Base-by-base conservation (phyloP, 441 rosid species). In the Biscutella auriculata region DNA sequence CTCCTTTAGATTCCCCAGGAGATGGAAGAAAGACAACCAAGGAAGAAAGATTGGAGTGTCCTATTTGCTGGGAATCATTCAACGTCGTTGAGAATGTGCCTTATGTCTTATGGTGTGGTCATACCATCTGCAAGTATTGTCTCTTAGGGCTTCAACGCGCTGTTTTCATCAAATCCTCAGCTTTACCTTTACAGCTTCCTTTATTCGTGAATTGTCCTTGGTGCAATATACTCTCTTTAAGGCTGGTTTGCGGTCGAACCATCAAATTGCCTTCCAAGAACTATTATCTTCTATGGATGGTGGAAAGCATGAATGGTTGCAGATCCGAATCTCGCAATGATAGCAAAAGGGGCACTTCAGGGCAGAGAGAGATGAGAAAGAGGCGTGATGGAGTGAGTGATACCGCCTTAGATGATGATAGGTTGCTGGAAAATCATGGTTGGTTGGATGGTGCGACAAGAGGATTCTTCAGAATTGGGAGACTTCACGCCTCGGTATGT, bases 271-370 rank as follows among this genome's bases (percentile, higher is more conserved):
- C 97, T 5, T 60, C 77, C 35, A 91, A 91, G 74, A 91, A 91
- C 71, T 91, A 69, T 68, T 87, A 80, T 56, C 71, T 87, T n/a
- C 77, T 91, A 4, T 91, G 96, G 96, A 87, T 91, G 95, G 82
- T 91, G 11, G 97, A 91, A 73, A 79, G 80, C 79, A 67, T 73
- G 75, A 85, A 82, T 23, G 84, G 85, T 26, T 83, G 78, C 48
- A 65, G 87, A 66, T 69, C 78, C 8, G 72, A 71, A 52, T 68
- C 83, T 2, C 59, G 61, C 27, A 50, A 59, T 41, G 75, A 64
- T 51, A 70, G 42, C 48, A 49, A 42, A 35, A 35, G 16, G 29
- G 35, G 40, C 12, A 13, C 50, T 35, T 64, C 70, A 37, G 79
- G 71, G 42, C 62, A 60, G 39, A 62, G 63, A 62, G 72, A 63